Percentiles rank a stretch among this genome's conserved stretches.
These are phyloP conservation scores for Saccharomycopsis javanensis DNA, from an alignment of 805 yeast species.

Conservation along the genomic window DNA sequence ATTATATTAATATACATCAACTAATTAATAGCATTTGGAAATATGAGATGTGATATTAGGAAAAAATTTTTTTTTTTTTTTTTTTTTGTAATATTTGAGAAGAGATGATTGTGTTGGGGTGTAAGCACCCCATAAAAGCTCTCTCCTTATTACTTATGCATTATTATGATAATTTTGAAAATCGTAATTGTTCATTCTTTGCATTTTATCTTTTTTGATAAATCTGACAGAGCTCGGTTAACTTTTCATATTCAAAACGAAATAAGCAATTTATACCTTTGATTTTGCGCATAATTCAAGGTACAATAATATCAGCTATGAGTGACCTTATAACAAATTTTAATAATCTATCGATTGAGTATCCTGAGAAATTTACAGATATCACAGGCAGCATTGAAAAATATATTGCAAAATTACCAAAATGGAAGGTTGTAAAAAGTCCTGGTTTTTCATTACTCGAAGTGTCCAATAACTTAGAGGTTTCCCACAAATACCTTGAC, in stretches of 20 bases:
- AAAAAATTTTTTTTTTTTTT: not conserved
- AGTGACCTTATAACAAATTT: not conserved
- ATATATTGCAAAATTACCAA: constrained; percentile 31
- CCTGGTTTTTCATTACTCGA: constrained; percentile 59
- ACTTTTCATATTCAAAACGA: no score
- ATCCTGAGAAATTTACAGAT: constrained; percentile 31
- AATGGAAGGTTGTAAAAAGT: constrained; percentile 50
- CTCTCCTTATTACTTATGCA: not conserved
- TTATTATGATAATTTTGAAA: not conserved
- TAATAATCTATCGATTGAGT: constrained; percentile 3
- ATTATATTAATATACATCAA: no score
- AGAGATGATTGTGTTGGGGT: not conserved
- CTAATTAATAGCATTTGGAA: not conserved
- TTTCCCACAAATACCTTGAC: constrained; percentile 62
- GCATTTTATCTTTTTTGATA: no score
- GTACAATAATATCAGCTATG: not conserved
- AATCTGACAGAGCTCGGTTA: not conserved
- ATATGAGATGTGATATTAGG: not conserved
- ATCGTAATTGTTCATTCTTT: not conserved
- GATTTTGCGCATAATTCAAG: not conserved
- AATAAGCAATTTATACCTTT: not conserved
- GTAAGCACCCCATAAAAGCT: not conserved
- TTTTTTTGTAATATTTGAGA: not conserved
- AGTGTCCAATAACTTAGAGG: constrained; percentile 83
- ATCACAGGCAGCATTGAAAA: constrained; percentile 44